A percentile compares a stretch with the other conserved stretches of the same genome.
These are phyloP conservation scores for Monilinia laxa DNA, from an alignment of 2,329 filamentous ascomycete genomes.

Conservation along the genomic window DNA sequence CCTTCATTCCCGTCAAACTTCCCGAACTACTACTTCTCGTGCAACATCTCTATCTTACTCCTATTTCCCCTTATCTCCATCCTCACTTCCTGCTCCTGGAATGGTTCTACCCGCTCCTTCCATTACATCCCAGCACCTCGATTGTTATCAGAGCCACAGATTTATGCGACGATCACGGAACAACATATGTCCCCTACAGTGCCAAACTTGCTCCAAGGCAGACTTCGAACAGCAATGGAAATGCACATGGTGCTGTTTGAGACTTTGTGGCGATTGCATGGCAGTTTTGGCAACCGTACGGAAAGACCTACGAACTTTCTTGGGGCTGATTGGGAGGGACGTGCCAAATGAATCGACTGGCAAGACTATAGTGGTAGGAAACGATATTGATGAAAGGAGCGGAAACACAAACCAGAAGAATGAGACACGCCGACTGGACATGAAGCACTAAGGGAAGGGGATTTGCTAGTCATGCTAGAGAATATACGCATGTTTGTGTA, in stretches of 20 bases:
- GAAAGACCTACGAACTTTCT: conserved; percentile 31
- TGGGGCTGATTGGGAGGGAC: conserved; percentile 11
- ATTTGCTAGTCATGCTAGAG: neutral
- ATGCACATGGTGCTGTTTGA: conserved; percentile 41
- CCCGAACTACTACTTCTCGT: conserved; percentile 17
- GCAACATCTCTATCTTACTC: conserved; percentile 24
- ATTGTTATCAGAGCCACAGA: conserved; percentile 39
- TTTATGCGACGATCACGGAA: conserved; percentile 38
- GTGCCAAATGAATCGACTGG: neutral
- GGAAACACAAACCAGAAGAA: neutral
- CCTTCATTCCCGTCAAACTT: conserved; percentile 14
- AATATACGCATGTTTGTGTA: neutral
- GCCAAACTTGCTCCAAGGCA: conserved; percentile 38
- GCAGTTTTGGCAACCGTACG: conserved; percentile 31
- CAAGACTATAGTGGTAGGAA: neutral
- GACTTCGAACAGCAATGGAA: conserved; percentile 37
- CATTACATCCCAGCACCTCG: conserved; percentile 34
- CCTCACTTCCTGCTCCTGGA: conserved; percentile 26
- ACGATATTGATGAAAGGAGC: conserved; percentile 1
- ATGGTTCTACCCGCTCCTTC: conserved; percentile 31
- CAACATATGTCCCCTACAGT: conserved; percentile 36
- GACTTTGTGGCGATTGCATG: conserved; percentile 39
- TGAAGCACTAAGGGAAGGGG: neutral
- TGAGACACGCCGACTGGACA: neutral
- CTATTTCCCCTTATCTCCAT: conserved; percentile 17